A percentile compares a stretch with the other conserved stretches of the same genome.
phyloP scores from a whole-genome alignment of 2,329 filamentous ascomycete genomes.

The Hymenoscyphus fraxineus region DNA sequence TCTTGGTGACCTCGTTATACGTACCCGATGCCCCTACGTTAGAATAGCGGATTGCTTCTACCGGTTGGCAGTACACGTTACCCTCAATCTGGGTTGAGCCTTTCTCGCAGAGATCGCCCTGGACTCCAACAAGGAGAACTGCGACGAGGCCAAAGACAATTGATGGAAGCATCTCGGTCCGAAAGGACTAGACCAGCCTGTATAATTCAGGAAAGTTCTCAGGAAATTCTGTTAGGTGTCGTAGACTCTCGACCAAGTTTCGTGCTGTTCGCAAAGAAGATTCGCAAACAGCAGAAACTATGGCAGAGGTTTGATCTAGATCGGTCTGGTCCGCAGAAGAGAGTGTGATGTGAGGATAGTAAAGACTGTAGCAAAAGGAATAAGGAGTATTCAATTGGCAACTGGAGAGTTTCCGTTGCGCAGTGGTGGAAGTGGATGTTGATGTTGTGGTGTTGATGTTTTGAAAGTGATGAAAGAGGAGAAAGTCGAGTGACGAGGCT shows the following conservation, averaged over 20 bases:
- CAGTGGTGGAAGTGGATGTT: not conserved
- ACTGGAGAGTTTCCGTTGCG: not conserved
- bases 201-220: not conserved
- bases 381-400: not conserved
- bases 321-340: not conserved
- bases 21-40: constrained; percentile 56
- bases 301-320: not conserved
- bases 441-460: constrained; percentile 2
- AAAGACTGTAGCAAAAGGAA: not conserved
- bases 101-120: constrained; percentile 10
- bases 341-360: not conserved
- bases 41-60: constrained; percentile 64
- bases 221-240: not conserved
- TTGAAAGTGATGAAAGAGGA: not conserved
- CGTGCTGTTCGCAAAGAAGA: not conserved
- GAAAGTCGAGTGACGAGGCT: not conserved
- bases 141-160: not conserved
- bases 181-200: not conserved
- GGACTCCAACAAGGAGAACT: not conserved
- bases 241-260: not conserved
- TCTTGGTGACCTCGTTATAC: constrained; percentile 61
- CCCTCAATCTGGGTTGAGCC: constrained; percentile 37
- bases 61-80: constrained; percentile 64
- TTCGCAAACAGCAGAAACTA: not conserved
- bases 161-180: not conserved